These are phyloP conservation scores for Echria macrotheca DNA, from an alignment of 495 filamentous ascomycete genomes.

Conservation along the genomic window DNA sequence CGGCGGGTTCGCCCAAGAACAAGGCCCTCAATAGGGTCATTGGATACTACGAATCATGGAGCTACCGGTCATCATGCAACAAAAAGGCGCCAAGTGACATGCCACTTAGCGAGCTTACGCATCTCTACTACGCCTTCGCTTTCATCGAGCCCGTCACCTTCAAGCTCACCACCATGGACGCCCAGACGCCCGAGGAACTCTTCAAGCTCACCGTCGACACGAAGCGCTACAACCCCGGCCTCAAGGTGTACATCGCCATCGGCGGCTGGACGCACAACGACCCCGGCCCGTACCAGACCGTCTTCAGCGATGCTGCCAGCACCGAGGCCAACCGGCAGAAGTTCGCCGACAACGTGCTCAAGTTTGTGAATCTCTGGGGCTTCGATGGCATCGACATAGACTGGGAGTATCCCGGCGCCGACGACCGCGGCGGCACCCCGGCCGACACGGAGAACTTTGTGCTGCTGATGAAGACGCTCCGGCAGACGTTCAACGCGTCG, in stretches of 20 bases:
- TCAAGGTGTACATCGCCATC: conserved; percentile 33
- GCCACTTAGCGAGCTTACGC: conserved; percentile 18
- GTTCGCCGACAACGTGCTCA: neutral
- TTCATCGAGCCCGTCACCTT: conserved; percentile 17
- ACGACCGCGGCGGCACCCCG: conserved; percentile 32
- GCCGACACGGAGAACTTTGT: conserved; percentile 37
- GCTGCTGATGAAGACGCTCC: conserved; percentile 11
- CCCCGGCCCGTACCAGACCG: conserved; percentile 30
- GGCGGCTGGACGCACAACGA: conserved; percentile 47
- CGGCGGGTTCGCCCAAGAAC: neutral
- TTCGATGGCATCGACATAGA: conserved; percentile 46
- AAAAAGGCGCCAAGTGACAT: conserved; percentile 1
- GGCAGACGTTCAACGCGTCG: neutral
- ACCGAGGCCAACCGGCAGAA: conserved; percentile 18
- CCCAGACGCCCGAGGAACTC: conserved; percentile 13
- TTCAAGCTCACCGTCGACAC: conserved; percentile 16
- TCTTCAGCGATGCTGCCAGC: conserved; percentile 9
- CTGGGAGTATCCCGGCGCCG: conserved; percentile 43
- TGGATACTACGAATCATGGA: conserved; percentile 16
- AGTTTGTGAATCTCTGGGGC: conserved; percentile 2
- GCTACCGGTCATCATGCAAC: neutral
- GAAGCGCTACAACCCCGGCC: conserved; percentile 23
- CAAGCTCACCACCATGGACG: conserved; percentile 13
- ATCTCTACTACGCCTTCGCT: conserved; percentile 26
- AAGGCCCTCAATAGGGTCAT: conserved; percentile 16